Percentiles rank a stretch among this genome's conserved stretches.
phyloP scores from a whole-genome alignment of 2,329 filamentous ascomycete species.

The Lachnellula willkommii region DNA sequence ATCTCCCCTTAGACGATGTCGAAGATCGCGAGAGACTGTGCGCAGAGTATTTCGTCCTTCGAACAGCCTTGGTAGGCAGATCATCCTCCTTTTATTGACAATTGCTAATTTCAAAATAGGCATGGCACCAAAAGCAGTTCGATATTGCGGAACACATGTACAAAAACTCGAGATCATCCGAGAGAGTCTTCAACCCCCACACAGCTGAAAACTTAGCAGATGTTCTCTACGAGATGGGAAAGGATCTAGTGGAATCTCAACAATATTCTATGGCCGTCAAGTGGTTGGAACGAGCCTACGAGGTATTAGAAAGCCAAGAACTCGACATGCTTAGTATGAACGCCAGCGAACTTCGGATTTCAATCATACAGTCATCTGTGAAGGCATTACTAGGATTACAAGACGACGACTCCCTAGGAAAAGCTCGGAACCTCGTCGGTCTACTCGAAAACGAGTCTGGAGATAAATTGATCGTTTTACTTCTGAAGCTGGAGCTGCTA shows the following conservation, averaged over 20 bases:
- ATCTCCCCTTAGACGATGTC: conserved; percentile 18
- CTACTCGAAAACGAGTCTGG: conserved; percentile 59
- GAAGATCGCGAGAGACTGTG: conserved; percentile 29
- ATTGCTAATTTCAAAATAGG: conserved; percentile 42
- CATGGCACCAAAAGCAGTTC: conserved; percentile 66
- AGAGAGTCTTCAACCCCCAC: conserved; percentile 39
- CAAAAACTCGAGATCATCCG: conserved; percentile 46
- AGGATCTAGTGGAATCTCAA: conserved; percentile 46
- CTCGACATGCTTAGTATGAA: conserved; percentile 52
- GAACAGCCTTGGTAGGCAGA: conserved; percentile 49
- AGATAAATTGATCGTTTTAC: conserved; percentile 57
- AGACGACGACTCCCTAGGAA: conserved; percentile 40
- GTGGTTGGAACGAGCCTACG: conserved; percentile 69
- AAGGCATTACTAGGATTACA: conserved; percentile 47
- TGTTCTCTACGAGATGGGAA: conserved; percentile 68
- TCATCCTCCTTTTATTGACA: conserved; percentile 14
- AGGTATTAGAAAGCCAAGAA: conserved; percentile 51
- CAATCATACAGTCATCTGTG: conserved; percentile 60
- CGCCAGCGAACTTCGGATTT: conserved; percentile 58
- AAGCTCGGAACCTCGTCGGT: conserved; percentile 53
- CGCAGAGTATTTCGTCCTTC: conserved; percentile 31
- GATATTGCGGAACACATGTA: conserved; percentile 79
- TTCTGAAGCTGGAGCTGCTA: conserved; percentile 65
- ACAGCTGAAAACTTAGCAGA: conserved; percentile 60
- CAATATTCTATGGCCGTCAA: conserved; percentile 53